Percentiles rank a stretch among this genome's conserved stretches.
These are phyloP conservation scores for Lagerstroemia speciosa DNA, from an alignment of 345 rosid genomes.

Conservation along the genomic window DNA sequence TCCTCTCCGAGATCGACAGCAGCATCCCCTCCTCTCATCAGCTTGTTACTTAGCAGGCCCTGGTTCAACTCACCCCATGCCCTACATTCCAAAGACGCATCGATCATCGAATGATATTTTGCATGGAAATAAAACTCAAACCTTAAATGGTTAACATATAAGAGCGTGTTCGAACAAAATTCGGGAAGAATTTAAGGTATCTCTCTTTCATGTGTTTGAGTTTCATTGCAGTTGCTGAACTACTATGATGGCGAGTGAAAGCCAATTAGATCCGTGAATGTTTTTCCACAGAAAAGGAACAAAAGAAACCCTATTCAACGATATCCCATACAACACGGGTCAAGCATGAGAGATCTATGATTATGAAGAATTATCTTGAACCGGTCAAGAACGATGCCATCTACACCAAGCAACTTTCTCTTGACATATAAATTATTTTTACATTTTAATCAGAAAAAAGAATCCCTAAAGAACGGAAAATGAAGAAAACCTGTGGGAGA, in stretches of 20 bases:
- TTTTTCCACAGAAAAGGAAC: too few relatives aligned
- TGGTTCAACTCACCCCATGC: slow-evolving; percentile 8
- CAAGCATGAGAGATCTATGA: not conserved
- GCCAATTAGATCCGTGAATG: too few relatives aligned
- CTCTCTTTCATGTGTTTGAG: not conserved
- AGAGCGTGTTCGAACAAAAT: not conserved
- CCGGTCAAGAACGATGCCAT: too few relatives aligned
- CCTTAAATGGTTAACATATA: not conserved
- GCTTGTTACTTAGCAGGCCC: not conserved
- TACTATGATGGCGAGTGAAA: not conserved
- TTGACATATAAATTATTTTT: not conserved
- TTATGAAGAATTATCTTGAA: not conserved
- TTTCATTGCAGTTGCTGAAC: not conserved
- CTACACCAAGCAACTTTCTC: too few relatives aligned
- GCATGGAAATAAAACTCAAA: not conserved
- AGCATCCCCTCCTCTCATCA: not conserved
- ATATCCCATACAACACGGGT: not conserved
- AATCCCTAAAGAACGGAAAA: not conserved
- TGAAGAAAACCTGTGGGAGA: not conserved
- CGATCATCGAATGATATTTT: not conserved
- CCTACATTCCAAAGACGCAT: not conserved
- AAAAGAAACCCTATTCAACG: not conserved
- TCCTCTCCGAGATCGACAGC: not conserved
- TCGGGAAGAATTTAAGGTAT: not conserved
- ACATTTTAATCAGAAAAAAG: not conserved